Conservation (phyloP, 306 rosid genomes). For the Prunus salicina region DNA sequence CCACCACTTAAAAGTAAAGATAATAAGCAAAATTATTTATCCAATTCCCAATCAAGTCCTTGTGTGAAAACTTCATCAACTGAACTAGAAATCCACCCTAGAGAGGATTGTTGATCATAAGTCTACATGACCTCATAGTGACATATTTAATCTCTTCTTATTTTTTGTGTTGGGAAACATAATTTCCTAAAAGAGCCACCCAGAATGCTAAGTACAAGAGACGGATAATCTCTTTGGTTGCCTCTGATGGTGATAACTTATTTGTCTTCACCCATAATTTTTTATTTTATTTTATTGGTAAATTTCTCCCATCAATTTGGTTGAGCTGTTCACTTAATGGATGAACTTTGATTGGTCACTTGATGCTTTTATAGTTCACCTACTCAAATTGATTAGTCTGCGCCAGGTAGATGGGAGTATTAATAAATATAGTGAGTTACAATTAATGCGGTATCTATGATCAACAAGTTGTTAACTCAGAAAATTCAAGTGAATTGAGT, state of each 20-base stretch:
- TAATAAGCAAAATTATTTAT: too few relatives aligned
- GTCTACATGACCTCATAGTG: not conserved
- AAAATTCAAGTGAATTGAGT: not conserved
- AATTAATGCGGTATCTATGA: too few relatives aligned
- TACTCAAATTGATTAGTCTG: constrained; percentile 10
- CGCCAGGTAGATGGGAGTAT: not conserved
- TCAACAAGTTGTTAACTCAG: too few relatives aligned
- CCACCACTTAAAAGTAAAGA: too few relatives aligned
- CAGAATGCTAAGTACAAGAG: not conserved
- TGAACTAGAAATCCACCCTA: not conserved
- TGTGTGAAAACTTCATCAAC: too few relatives aligned
- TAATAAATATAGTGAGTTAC: not conserved
- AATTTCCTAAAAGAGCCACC: not conserved
- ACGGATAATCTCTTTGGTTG: not conserved
- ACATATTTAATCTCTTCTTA: not conserved
- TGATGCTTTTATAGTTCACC: not conserved
- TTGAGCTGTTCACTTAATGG: not conserved
- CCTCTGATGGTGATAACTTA: not conserved
- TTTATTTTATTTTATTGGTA: not conserved
- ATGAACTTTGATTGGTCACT: not conserved
- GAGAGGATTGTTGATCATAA: not conserved
- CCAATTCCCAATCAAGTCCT: too few relatives aligned
- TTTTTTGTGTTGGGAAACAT: not conserved
- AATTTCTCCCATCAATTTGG: not conserved
- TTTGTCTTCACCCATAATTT: not conserved